Evolutionary conservation across 495 filamentous ascomycete genomes (phyloP).

Genomic region (Annulohypoxylon moriforme): DNA sequence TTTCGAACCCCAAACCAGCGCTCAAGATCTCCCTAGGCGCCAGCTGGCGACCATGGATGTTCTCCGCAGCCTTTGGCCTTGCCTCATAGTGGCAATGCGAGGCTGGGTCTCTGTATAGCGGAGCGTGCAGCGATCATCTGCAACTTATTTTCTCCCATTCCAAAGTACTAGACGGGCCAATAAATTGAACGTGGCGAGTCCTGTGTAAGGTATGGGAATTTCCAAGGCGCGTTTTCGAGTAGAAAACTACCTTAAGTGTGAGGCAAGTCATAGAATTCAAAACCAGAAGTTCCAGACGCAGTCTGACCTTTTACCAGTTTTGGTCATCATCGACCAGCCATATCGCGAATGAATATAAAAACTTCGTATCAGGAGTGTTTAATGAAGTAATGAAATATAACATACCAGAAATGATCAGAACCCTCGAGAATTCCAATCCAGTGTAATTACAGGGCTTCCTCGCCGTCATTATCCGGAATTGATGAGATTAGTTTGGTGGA

Average conservation of each 20-base stretch:
- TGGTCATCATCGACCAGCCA: conserved; percentile 65
- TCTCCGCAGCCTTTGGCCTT: conserved; percentile 62
- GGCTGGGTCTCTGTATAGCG: conserved; percentile 55
- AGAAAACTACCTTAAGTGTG: conserved; percentile 41
- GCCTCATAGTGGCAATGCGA: conserved; percentile 48
- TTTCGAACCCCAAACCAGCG: conserved; percentile 45
- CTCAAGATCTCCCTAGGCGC: conserved; percentile 16
- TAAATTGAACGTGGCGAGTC: conserved; percentile 22
- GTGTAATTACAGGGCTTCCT: conserved; percentile 10
- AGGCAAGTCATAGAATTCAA: conserved; percentile 38
- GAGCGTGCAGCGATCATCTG: conserved; percentile 45
- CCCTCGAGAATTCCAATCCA: conserved; percentile 12
- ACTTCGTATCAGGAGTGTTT: not conserved
- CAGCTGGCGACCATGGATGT: conserved; percentile 28
- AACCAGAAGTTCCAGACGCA: conserved; percentile 57
- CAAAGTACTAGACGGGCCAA: conserved; percentile 25
- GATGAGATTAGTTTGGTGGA: conserved; percentile 10
- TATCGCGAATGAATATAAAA: conserved; percentile 12
- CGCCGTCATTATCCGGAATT: conserved; percentile 33
- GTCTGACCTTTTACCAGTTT: conserved; percentile 73
- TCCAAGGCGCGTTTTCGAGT: conserved; percentile 34
- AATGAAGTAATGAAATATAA: conserved; percentile 5
- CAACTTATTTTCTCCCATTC: conserved; percentile 46
- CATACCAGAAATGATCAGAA: conserved; percentile 15
- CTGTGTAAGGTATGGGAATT: conserved; percentile 1